Conservation (phyloP, 1,284 basidiomycete species). For the Pseudomicrostroma phylloplanum region DNA sequence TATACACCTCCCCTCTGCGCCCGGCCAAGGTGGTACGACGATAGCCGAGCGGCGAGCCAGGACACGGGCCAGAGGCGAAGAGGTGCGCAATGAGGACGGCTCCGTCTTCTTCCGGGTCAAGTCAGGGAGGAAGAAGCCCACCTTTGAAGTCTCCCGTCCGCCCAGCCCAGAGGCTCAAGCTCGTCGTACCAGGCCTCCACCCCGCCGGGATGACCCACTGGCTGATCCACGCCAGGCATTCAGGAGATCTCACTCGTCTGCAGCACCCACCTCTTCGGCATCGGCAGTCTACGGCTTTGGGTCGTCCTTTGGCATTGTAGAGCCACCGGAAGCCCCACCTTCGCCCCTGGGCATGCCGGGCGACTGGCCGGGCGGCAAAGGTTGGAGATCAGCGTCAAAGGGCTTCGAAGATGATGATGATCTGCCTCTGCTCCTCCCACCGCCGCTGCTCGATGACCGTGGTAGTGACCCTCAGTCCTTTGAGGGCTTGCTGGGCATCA, state of each 20-base stretch:
- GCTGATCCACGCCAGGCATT: conserved; percentile 17
- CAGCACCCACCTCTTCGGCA: conserved; percentile 4
- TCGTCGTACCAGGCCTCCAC: neutral
- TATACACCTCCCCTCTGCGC: conserved; percentile 8
- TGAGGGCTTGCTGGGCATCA: conserved; percentile 40
- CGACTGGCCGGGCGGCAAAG: conserved; percentile 32
- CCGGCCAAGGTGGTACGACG: conserved; percentile 13
- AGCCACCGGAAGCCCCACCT: conserved; percentile 34
- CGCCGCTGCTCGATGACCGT: conserved; percentile 42
- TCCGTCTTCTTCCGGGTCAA: neutral
- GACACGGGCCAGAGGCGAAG: conserved; percentile 23
- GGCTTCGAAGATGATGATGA: conserved; percentile 27
- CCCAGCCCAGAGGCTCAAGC: neutral
- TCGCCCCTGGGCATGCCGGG: conserved; percentile 47
- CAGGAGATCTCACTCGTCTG: neutral
- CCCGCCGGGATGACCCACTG: conserved; percentile 19
- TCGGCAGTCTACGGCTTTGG: conserved; percentile 29
- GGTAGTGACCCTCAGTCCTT: conserved; percentile 33
- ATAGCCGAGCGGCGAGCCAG: conserved; percentile 37
- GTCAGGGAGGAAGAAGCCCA: conserved; percentile 10
- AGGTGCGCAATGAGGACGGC: conserved; percentile 16
- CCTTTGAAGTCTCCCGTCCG: conserved; percentile 9
- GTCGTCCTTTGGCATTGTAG: conserved; percentile 20
- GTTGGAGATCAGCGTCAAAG: conserved; percentile 14
- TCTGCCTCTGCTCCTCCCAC: conserved; percentile 41